Base-by-base conservation (phyloP, 495 filamentous ascomycete species). In the Cudoniella acicularis region DNA sequence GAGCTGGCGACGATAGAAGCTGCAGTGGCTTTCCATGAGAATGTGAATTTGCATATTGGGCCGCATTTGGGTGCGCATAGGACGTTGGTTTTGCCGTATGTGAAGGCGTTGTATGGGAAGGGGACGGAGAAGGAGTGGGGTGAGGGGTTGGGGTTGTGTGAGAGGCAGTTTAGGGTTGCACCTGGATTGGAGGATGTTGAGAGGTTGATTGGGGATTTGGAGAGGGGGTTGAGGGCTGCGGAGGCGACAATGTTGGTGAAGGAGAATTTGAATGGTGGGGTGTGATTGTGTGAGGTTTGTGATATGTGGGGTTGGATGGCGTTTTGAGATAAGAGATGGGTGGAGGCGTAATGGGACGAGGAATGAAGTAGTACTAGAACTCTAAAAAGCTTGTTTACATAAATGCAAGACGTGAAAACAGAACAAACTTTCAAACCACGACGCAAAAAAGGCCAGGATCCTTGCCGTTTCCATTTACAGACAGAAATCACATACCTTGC, bases 1-100 rank as follows among this genome's bases (percentile, higher is more conserved):
- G 73, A 79, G 13, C 79, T 84, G 43, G 59, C 62, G 2, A 60
- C 56, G 9, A 52, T 74, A 0, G 66, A 53, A 4, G 22, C 59
- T 0, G 65, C 73, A 0, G 56, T 52, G 1, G 67, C 72, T 3
- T 81, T 80, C 43, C 75, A 75, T 59, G 71, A 81, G 48, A 62
- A 62, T 52, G 40, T 78, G 27, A 56, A 69, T 18, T 64, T 80
- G 25, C 71, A 74, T 60, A 64, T 70, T 16, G 74, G 76, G 9
- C 78, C 77, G 1, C 76, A 79, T 63, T 61, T 80, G 1, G 78
- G 78, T 0, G 78, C 76, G 18, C 74, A 79, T 64, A 61, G 71
- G 52, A 79, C 77, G 6, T 57, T 80, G 1, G 68, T 66, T 1
- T 42, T 78, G 27, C 64, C 74, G 10, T 79, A 75, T 62, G 74